Conservation (phyloP, 1,139 yeast species). For the Saccharomycopsis hybrid region DNA sequence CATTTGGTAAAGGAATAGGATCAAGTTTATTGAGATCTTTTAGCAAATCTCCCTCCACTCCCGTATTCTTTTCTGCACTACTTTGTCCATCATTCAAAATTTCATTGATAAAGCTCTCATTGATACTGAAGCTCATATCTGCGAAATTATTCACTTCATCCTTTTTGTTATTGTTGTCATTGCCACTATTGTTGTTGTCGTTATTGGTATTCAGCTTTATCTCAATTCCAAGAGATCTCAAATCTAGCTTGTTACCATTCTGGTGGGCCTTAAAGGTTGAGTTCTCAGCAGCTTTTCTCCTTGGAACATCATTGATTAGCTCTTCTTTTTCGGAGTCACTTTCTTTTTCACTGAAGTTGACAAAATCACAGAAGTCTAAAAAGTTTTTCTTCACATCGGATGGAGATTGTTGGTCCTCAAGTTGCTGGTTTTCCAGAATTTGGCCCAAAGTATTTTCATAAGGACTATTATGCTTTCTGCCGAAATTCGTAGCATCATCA, state of each 20-base stretch:
- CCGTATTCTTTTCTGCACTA: background rate
- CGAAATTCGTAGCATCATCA: background rate
- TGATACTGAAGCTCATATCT: slow-evolving; percentile 19
- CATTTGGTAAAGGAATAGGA: too few relatives aligned
- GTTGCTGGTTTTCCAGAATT: background rate
- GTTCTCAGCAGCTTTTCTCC: too few relatives aligned
- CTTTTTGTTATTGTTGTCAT: background rate
- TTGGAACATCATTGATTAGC: too few relatives aligned
- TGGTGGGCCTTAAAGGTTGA: background rate
- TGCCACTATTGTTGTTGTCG: background rate
- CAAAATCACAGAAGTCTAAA: slow-evolving; percentile 12
- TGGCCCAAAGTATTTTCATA: background rate
- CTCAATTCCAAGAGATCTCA: slow-evolving; percentile 18
- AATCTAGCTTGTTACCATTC: slow-evolving; percentile 5
- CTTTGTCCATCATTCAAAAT: background rate
- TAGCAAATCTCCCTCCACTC: background rate
- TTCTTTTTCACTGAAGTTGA: slow-evolving; percentile 1
- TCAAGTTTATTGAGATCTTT: background rate
- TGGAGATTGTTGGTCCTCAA: too few relatives aligned
- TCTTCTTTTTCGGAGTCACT: too few relatives aligned
- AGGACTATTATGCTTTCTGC: background rate
- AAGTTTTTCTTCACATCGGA: slow-evolving; percentile 1
- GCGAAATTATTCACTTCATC: background rate
- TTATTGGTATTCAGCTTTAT: too few relatives aligned
- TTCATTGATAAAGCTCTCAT: slow-evolving; percentile 19